phyloP scores from a whole-genome alignment of 495 filamentous ascomycete genomes.

The Penicillium odoratum region DNA sequence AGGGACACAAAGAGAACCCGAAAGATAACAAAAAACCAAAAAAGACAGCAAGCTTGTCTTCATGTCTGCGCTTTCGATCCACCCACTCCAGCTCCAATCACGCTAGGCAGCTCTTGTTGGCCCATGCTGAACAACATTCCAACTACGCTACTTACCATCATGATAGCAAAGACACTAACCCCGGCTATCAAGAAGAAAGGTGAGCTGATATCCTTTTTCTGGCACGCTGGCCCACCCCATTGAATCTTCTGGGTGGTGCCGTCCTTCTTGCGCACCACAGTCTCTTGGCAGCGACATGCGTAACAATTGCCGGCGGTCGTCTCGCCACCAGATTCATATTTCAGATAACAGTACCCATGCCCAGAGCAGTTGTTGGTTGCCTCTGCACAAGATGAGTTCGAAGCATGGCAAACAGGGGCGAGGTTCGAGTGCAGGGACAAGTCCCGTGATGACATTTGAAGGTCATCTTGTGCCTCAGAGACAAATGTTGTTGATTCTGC shows the following conservation, averaged over 20 bases:
- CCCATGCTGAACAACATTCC: slow-evolving; percentile 78
- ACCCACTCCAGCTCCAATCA: slow-evolving; percentile 83
- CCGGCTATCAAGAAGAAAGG: slow-evolving; percentile 82
- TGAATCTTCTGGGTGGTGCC: slow-evolving; percentile 50
- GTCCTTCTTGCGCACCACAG: slow-evolving; percentile 47
- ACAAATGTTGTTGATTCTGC: not conserved
- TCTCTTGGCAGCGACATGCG: slow-evolving; percentile 66
- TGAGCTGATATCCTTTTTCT: slow-evolving; percentile 86
- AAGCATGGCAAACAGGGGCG: slow-evolving; percentile 60
- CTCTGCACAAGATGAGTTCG: slow-evolving; percentile 57
- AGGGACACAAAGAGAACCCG: not conserved
- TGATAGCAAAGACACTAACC: slow-evolving; percentile 63
- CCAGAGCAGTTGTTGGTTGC: slow-evolving; percentile 71
- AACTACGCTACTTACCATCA: slow-evolving; percentile 63
- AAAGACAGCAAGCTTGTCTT: not conserved
- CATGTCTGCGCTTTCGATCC: slow-evolving; percentile 40
- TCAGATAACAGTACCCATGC: slow-evolving; percentile 69
- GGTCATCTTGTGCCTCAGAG: slow-evolving; percentile 2
- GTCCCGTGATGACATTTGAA: slow-evolving; percentile 13
- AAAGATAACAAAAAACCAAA: not conserved
- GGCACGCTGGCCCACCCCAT: slow-evolving; percentile 85
- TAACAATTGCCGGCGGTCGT: slow-evolving; percentile 60
- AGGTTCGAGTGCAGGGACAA: slow-evolving; percentile 23
- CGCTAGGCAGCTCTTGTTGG: slow-evolving; percentile 74
- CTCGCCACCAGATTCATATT: slow-evolving; percentile 45